Conservation (phyloP, 2,329 filamentous ascomycete species). For the Fusarium sp. region DNA sequence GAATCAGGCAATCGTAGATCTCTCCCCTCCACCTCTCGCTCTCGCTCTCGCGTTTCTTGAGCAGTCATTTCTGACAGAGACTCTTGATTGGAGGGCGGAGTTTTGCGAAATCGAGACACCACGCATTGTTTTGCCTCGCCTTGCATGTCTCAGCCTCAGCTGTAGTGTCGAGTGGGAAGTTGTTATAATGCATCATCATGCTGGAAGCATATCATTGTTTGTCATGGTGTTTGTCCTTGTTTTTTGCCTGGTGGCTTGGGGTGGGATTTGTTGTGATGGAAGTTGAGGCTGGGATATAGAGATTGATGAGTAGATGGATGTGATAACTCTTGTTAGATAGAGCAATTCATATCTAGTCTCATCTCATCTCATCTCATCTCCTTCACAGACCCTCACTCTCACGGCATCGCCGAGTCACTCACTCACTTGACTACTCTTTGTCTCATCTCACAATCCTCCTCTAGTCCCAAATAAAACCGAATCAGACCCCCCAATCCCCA, state of each 20-base stretch:
- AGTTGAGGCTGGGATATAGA: not conserved
- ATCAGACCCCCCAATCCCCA: not conserved
- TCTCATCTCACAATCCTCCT: not conserved
- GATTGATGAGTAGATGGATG: no score
- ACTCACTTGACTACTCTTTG: not conserved
- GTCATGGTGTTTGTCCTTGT: no score
- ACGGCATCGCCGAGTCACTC: constrained; percentile 13
- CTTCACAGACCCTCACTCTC: not conserved
- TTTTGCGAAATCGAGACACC: constrained; percentile 16
- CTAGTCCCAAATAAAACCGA: not conserved
- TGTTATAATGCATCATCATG: constrained; percentile 1
- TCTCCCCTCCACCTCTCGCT: not conserved
- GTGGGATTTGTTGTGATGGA: not conserved
- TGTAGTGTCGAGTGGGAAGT: not conserved
- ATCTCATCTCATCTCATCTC: not conserved
- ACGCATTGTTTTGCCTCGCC: constrained; percentile 6
- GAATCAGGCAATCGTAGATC: constrained; percentile 11
- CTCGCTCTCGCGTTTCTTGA: not conserved
- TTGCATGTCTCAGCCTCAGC: constrained; percentile 36
- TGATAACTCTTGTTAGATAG: not conserved
- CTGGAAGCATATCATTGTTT: constrained; percentile 7
- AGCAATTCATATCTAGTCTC: not conserved
- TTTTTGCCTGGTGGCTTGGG: not conserved
- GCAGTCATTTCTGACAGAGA: constrained; percentile 16
- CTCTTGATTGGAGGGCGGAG: constrained; percentile 22